Percentiles rank a stretch among this genome's conserved stretches.
Conservation (phyloP, 805 yeast genomes). For the Saccharomycopsis guyanensis region DNA sequence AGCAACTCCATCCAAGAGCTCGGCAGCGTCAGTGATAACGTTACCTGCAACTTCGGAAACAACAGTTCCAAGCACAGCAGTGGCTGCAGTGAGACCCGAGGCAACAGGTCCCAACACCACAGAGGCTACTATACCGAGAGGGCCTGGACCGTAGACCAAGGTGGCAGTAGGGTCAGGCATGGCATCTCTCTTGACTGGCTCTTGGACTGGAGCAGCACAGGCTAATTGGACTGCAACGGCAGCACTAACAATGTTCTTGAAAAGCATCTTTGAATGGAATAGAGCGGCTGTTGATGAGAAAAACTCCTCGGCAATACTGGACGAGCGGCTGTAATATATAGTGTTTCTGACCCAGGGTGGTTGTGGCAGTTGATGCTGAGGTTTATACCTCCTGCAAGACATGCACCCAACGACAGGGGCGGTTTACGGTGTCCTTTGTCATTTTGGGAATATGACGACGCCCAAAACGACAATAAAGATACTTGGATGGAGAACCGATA, state of each 20-base stretch:
- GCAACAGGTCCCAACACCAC: background rate
- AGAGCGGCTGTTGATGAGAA: background rate
- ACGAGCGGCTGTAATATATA: background rate
- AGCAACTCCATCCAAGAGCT: background rate
- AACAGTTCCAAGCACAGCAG: slow-evolving; percentile 4
- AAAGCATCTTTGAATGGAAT: too few species aligned
- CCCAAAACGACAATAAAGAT: background rate
- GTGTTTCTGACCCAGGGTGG: background rate
- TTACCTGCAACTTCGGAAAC: slow-evolving; percentile 4
- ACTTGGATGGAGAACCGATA: background rate
- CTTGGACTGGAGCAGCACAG: background rate
- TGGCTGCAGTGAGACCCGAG: slow-evolving; percentile 6
- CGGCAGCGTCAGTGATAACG: slow-evolving; percentile 5
- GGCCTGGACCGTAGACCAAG: slow-evolving; percentile 8
- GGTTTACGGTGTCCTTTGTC: background rate
- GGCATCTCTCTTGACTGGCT: background rate
- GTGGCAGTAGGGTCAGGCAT: slow-evolving; percentile 2
- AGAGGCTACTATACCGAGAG: slow-evolving; percentile 4
- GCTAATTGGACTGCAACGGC: background rate
- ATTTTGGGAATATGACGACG: background rate
- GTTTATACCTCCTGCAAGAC: background rate
- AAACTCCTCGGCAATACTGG: background rate
- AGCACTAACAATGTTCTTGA: background rate
- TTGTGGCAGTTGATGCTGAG: too few species aligned
- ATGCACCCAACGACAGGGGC: background rate